Base-by-base conservation (phyloP, 371 early-diverging fungal species). In the Cokeromyces recurvatus region DNA sequence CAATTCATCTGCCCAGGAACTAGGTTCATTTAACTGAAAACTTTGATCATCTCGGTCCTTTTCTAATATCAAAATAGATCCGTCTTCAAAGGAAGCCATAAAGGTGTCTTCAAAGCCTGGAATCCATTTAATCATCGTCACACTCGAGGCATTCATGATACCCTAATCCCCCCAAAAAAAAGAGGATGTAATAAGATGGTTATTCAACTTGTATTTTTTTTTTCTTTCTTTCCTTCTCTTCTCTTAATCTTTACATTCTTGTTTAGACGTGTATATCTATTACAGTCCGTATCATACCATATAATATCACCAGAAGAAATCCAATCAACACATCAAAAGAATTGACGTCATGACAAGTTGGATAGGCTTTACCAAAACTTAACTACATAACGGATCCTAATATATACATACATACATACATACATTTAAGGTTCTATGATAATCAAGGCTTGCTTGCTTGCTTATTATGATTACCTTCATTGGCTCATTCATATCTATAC, bases 291-390 rank as follows among this genome's bases (percentile, higher is more conserved):
- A 43, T 86, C 91, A 44, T 79, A 89, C 90, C 92, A 83, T 11
- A 96, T 70, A 20, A 89, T 74, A 47, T 91, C 87, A 25, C 95
- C 94, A 21, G 90, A 74, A n/a, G 77, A 82, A 94, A 91, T 3
- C 92, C 91, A 63, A 87, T 81, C 36, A 88, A 68, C 4, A 89
- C 73, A 57, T 90, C 90, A 48, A 89, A 34, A 40, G 65, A 49
- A 64, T 92, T 94, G 27, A 92, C 77, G 66, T 90, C 94, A 62
- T 92, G 91, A 49, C 92, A 91, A 2, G 90, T 87, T 0, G 91
- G 87, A 40, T 81, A 81, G 12, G 46, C 36, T 14, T 27, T 36
- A 19, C 27, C 36, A 37, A 46, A 46, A 3, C 27, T 37, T 19
- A 46, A 15, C 27, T 44, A 12, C 23, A 12, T 7, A 44, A 15